Percentiles rank a stretch among this genome's conserved stretches.
Evolutionary conservation across 176 grass and related monocot genomes (phyloP).

Genomic region (Musa acuminata): DNA sequence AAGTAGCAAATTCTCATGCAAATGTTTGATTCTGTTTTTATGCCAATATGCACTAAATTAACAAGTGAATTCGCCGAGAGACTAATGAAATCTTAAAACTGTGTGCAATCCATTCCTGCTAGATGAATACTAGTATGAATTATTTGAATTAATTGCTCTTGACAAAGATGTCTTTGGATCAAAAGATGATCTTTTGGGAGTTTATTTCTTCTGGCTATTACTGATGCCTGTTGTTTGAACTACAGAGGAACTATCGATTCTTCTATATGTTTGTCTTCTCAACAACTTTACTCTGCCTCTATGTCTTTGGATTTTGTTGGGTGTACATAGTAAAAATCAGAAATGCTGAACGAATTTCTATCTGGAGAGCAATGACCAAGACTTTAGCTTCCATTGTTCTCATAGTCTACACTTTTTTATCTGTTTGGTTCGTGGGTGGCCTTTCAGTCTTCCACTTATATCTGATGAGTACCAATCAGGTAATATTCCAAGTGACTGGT

Average conservation of each 20-base stretch:
- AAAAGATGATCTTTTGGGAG: background rate
- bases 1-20: background rate
- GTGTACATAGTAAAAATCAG: background rate
- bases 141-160: background rate
- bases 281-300: slow-evolving; percentile 2
- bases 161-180: background rate
- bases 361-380: background rate
- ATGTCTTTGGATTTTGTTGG: slow-evolving; percentile 1
- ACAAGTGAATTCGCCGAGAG: background rate
- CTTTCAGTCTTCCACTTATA: slow-evolving; percentile 1
- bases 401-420: background rate
- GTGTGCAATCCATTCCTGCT: background rate
- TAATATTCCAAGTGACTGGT: background rate
- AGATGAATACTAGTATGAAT: too few species aligned
- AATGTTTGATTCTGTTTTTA: background rate
- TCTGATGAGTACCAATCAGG: background rate
- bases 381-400: background rate
- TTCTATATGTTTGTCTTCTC: slow-evolving; percentile 2
- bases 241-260: background rate
- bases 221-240: background rate
- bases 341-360: background rate
- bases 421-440: background rate
- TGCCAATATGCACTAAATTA: background rate
- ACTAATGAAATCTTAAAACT: background rate
- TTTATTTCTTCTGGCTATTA: background rate